A percentile compares a stretch with the other conserved stretches of the same genome.
These are phyloP conservation scores for Gloeopeniophorella convolvens DNA, from an alignment of 768 basidiomycete species.

Conservation along the genomic window DNA sequence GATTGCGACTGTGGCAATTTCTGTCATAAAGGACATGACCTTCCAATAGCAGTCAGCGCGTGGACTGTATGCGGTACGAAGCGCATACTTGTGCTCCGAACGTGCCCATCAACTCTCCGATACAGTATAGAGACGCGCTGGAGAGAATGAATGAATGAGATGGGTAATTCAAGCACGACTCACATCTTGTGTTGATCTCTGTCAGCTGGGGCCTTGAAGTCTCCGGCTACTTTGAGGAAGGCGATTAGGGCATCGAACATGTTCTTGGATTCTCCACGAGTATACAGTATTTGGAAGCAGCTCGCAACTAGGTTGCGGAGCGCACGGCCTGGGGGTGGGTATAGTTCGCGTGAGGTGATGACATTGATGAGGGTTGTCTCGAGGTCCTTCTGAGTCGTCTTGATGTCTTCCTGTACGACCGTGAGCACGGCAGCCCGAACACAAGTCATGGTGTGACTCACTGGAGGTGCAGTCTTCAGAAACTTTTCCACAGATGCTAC, in stretches of 20 bases:
- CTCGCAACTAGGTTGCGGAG: conserved; percentile 71
- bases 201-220: conserved; percentile 58
- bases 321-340: conserved; percentile 84
- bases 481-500: conserved; percentile 58
- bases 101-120: conserved; percentile 82
- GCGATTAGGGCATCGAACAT: conserved; percentile 83
- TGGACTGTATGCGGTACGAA: neutral
- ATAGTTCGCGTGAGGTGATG: conserved; percentile 53
- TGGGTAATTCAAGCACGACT: conserved; percentile 25
- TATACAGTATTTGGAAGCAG: conserved; percentile 70
- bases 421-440: neutral
- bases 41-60: conserved; percentile 28
- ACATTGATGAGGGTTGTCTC: conserved; percentile 64
- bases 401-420: conserved; percentile 52
- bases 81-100: conserved; percentile 75
- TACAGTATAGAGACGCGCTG: conserved; percentile 79
- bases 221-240: conserved; percentile 68
- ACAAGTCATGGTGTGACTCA: conserved; percentile 31
- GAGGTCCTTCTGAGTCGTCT: conserved; percentile 52
- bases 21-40: conserved; percentile 95
- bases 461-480: conserved; percentile 43
- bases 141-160: neutral
- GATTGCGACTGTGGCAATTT: conserved; percentile 60
- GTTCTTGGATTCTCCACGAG: conserved; percentile 72
- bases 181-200: conserved; percentile 60